These are phyloP conservation scores for Singerocomus inundabilis DNA, from an alignment of 1,284 basidiomycete species.

Conservation along the genomic window DNA sequence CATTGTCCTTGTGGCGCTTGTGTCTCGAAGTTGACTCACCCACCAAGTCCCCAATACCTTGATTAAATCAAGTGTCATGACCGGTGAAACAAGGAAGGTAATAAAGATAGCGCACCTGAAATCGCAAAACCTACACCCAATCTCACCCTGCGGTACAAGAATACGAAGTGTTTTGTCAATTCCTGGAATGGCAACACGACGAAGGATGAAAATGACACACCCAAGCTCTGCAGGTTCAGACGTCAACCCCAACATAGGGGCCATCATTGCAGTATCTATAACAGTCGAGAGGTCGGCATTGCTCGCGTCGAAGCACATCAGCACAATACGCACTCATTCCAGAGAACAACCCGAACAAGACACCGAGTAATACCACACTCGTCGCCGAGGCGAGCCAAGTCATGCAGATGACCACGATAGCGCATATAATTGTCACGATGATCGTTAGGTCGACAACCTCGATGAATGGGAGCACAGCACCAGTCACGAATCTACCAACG, in stretches of 20 bases:
- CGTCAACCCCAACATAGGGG: constrained; percentile 27
- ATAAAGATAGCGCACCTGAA: constrained; percentile 13
- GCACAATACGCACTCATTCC: constrained; percentile 34
- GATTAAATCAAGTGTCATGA: background rate
- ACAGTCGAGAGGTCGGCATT: background rate
- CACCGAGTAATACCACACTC: constrained; percentile 45
- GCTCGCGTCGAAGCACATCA: fast-evolving
- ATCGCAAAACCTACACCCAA: constrained; percentile 29
- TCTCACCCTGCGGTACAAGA: constrained; percentile 15
- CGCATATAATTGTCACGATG: constrained; percentile 26
- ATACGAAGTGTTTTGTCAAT: background rate
- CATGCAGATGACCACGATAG: constrained; percentile 40
- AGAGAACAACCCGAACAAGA: no score
- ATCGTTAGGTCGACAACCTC: constrained; percentile 45
- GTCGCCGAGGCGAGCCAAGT: constrained; percentile 39
- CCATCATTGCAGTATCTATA: constrained; percentile 26
- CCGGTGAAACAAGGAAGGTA: background rate
- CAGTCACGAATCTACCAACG: constrained; percentile 40
- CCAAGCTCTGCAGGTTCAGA: constrained; percentile 27
- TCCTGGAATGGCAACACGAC: background rate
- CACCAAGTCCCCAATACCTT: constrained; percentile 28
- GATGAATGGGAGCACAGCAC: constrained; percentile 34
- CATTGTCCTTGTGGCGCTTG: background rate
- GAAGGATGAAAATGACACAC: constrained; percentile 13
- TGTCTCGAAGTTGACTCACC: constrained; percentile 13